These are phyloP conservation scores for Alternaria longipes DNA, from an alignment of 2,329 filamentous ascomycete genomes.

Conservation along the genomic window DNA sequence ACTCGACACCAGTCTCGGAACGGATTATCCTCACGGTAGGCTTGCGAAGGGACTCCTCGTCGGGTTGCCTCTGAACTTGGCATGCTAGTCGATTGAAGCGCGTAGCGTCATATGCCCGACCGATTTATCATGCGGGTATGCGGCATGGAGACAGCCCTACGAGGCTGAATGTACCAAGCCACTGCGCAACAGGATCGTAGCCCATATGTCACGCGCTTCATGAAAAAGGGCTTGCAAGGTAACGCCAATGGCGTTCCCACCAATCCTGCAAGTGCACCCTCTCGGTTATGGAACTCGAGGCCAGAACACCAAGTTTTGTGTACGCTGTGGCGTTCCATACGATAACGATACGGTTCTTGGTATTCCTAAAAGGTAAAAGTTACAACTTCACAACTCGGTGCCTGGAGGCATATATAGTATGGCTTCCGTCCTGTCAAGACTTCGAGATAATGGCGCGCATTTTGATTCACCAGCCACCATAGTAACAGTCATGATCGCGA, in stretches of 20 bases:
- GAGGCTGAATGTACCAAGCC: neutral
- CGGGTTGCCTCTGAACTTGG: neutral
- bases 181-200: neutral
- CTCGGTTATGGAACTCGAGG: neutral
- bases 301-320: slow-evolving; percentile 4
- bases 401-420: neutral
- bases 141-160: neutral
- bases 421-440: neutral
- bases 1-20: neutral
- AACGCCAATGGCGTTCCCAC: neutral
- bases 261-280: slow-evolving; percentile 5
- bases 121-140: neutral
- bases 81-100: neutral
- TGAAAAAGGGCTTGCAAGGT: neutral
- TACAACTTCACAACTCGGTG: neutral
- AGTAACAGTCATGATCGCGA: slow-evolving; percentile 3
- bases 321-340: slow-evolving; percentile 5
- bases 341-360: slow-evolving; percentile 9
- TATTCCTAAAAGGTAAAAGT: slow-evolving; percentile 1
- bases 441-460: neutral
- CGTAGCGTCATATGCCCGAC: neutral
- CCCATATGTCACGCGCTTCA: slow-evolving; percentile 8
- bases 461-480: neutral
- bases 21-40: neutral
- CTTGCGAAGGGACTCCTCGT: neutral